Conservation (phyloP, 345 rosid species). For the Gossypium anomalum region DNA sequence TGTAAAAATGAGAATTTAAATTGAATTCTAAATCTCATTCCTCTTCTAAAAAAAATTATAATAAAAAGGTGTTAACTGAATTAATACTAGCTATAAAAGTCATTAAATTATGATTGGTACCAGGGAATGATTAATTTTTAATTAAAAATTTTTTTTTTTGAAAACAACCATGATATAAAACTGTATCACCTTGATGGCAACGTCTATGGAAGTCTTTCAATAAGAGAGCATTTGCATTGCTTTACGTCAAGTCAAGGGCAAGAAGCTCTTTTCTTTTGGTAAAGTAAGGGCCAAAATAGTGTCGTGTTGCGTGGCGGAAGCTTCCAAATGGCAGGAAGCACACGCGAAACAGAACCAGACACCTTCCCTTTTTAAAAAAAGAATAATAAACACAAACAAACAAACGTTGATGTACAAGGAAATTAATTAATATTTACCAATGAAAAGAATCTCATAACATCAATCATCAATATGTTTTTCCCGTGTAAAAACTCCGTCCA, state of each 20-base stretch:
- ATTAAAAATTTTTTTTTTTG: no score
- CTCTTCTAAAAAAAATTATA: no score
- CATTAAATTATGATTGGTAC: no score
- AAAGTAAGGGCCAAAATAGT: neutral
- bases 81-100: no score
- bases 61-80: no score
- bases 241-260: neutral
- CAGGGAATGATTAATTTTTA: no score
- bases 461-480: neutral
- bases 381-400: neutral
- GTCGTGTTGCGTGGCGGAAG: neutral
- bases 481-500: neutral
- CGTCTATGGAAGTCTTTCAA: no score
- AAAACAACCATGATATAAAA: no score
- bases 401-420: neutral
- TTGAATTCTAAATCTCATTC: no score
- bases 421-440: neutral
- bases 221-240: neutral
- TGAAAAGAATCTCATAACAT: neutral
- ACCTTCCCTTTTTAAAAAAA: neutral
- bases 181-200: no score
- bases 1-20: no score
- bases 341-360: neutral
- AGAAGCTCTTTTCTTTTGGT: neutral
- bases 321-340: conserved; percentile 6